These are phyloP conservation scores for Alternaria metachromatica DNA, from an alignment of 2,329 filamentous ascomycete species.

Conservation along the genomic window DNA sequence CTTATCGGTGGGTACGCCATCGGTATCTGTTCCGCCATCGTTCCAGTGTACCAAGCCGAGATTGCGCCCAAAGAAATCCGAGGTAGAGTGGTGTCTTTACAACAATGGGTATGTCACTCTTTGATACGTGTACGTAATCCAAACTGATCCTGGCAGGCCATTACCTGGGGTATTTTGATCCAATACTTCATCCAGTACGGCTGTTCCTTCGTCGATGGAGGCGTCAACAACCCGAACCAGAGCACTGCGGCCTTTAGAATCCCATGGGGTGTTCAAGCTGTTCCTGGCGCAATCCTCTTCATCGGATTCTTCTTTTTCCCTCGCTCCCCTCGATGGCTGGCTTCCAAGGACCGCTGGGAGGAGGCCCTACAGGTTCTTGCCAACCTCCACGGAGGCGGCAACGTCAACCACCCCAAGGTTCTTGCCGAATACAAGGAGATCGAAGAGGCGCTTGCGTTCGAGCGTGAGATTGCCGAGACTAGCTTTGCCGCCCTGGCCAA, in stretches of 20 bases:
- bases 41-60: constrained; percentile 92
- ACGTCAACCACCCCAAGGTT: constrained; percentile 64
- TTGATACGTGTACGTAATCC: neutral
- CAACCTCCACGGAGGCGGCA: constrained; percentile 63
- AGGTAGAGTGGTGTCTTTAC: constrained; percentile 67
- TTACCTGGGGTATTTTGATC: constrained; percentile 63
- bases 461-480: constrained; percentile 60
- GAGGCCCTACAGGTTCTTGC: constrained; percentile 65
- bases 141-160: constrained; percentile 61
- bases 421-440: constrained; percentile 69
- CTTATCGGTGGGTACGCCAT: constrained; percentile 86
- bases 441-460: constrained; percentile 61
- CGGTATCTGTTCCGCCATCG: constrained; percentile 87
- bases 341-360: constrained; percentile 71
- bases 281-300: constrained; percentile 50
- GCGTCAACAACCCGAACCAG: constrained; percentile 52
- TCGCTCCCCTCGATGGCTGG: constrained; percentile 71
- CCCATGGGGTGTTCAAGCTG: constrained; percentile 53
- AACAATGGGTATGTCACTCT: constrained; percentile 40
- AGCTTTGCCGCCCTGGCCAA: constrained; percentile 59
- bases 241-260: constrained; percentile 49
- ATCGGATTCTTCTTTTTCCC: constrained; percentile 52
- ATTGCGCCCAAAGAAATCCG: constrained; percentile 62
- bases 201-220: constrained; percentile 61
- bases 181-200: constrained; percentile 73